A percentile compares a stretch with the other conserved stretches of the same genome.
Evolutionary conservation across 2,329 filamentous ascomycete species (phyloP).

Genomic region (Penicillium sp.): DNA sequence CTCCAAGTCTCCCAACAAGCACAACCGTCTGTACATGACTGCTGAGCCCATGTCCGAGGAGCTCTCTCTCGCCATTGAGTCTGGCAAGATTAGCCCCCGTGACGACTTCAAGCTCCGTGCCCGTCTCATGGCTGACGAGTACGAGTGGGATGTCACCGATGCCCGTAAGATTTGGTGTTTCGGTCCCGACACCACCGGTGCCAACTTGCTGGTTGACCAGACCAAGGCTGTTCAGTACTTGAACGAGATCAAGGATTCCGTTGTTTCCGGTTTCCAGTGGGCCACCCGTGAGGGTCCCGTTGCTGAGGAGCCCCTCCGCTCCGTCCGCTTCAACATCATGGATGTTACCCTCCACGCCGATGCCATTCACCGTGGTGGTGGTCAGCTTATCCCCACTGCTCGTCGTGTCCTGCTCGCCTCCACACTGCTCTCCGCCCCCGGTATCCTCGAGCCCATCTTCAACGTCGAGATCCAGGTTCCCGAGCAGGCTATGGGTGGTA

Average conservation of each 20-base stretch:
- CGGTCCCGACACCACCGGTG: conserved; percentile 94
- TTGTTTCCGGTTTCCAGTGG: conserved; percentile 99
- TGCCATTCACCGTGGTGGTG: conserved; percentile 99
- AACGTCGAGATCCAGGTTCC: conserved; percentile 99
- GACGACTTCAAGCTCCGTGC: conserved; percentile 99
- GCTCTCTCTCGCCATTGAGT: conserved; percentile 84
- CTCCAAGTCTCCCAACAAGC: conserved; percentile 99
- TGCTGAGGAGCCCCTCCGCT: conserved; percentile 97
- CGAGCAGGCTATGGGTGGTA: conserved; percentile 98
- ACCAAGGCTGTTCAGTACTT: conserved; percentile 99
- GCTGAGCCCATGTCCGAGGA: conserved; percentile 92
- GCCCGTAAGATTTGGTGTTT: conserved; percentile 99
- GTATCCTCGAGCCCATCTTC: conserved; percentile 96
- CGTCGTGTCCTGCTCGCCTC: conserved; percentile 97
- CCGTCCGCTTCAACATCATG: conserved; percentile 96
- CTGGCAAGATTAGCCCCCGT: conserved; percentile 87
- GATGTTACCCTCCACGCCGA: conserved; percentile 99
- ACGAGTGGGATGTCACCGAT: conserved; percentile 99
- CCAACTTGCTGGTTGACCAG: conserved; percentile 99
- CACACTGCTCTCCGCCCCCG: conserved; percentile 84
- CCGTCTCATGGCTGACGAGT: conserved; percentile 92
- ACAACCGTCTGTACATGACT: conserved; percentile 99
- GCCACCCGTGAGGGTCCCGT: conserved; percentile 95
- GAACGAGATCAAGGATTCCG: conserved; percentile 99
- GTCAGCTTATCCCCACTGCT: conserved; percentile 96